These are phyloP conservation scores for Cordyceps tenuipes DNA, from an alignment of 2,329 filamentous ascomycete genomes.

Conservation along the genomic window DNA sequence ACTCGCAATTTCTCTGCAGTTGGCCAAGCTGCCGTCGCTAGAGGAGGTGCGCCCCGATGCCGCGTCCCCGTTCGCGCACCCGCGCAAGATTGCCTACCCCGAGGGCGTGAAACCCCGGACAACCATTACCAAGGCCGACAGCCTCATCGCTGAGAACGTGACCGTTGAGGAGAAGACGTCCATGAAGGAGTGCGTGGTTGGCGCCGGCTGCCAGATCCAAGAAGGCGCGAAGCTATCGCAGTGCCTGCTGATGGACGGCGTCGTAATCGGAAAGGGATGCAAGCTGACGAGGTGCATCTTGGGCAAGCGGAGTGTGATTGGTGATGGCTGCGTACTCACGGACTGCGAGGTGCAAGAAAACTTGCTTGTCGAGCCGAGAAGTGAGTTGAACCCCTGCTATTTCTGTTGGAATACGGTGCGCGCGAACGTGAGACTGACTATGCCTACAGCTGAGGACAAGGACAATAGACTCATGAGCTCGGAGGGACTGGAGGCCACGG, in stretches of 20 bases:
- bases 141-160: constrained; percentile 79
- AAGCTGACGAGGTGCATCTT: constrained; percentile 83
- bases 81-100: constrained; percentile 72
- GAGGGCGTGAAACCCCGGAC: constrained; percentile 72
- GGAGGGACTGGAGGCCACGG: constrained; percentile 55
- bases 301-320: constrained; percentile 71
- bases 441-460: constrained; percentile 52
- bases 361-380: constrained; percentile 70
- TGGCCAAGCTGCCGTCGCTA: constrained; percentile 72
- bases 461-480: constrained; percentile 61
- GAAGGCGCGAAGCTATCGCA: constrained; percentile 79
- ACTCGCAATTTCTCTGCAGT: constrained; percentile 70
- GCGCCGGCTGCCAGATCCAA: constrained; percentile 77
- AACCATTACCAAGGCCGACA: constrained; percentile 75
- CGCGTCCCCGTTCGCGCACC: constrained; percentile 67
- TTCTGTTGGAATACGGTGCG: background rate
- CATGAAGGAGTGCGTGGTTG: constrained; percentile 89
- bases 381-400: constrained; percentile 35
- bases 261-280: constrained; percentile 73
- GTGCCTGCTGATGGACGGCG: constrained; percentile 89
- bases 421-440: constrained; percentile 13
- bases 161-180: constrained; percentile 80
- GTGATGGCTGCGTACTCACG: constrained; percentile 70
- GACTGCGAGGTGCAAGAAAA: constrained; percentile 93
- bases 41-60: constrained; percentile 51